Evolutionary conservation across 805 yeast species (phyloP).

Genomic region (Millerozyma miso): DNA sequence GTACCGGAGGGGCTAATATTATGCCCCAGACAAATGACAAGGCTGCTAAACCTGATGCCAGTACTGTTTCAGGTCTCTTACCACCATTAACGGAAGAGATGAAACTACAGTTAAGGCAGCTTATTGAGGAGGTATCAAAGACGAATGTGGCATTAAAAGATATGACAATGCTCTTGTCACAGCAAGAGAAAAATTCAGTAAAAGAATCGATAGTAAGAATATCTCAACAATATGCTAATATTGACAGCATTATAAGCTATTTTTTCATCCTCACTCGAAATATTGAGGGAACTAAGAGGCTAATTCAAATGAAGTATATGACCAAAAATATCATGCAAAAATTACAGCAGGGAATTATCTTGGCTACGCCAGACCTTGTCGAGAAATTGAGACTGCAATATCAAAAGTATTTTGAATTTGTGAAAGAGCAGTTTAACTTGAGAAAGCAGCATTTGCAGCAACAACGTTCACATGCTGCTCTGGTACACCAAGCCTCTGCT

Average conservation of each 20-base stretch:
- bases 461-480: conserved; percentile 27
- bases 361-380: conserved; percentile 69
- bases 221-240: conserved; percentile 59
- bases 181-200: conserved; percentile 61
- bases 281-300: conserved; percentile 67
- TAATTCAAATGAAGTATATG: conserved; percentile 76
- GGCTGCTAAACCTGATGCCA: neutral
- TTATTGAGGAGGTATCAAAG: conserved; percentile 65
- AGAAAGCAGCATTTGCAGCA: conserved; percentile 34
- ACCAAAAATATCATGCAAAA: conserved; percentile 72
- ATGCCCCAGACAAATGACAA: conserved; percentile 1
- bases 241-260: conserved; percentile 74
- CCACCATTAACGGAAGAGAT: conserved; percentile 54
- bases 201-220: conserved; percentile 50
- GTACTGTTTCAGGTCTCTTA: conserved; percentile 12
- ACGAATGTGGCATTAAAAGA: conserved; percentile 65
- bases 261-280: conserved; percentile 74
- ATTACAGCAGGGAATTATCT: conserved; percentile 57
- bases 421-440: conserved; percentile 54
- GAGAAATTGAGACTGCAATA: conserved; percentile 70
- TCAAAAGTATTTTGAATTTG: conserved; percentile 69
- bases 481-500: conserved; percentile 2
- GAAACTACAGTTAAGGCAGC: conserved; percentile 54
- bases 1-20: neutral
- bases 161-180: conserved; percentile 55